Conservation (phyloP, 2,329 filamentous ascomycete species). For the Epichloe aotearoae region DNA sequence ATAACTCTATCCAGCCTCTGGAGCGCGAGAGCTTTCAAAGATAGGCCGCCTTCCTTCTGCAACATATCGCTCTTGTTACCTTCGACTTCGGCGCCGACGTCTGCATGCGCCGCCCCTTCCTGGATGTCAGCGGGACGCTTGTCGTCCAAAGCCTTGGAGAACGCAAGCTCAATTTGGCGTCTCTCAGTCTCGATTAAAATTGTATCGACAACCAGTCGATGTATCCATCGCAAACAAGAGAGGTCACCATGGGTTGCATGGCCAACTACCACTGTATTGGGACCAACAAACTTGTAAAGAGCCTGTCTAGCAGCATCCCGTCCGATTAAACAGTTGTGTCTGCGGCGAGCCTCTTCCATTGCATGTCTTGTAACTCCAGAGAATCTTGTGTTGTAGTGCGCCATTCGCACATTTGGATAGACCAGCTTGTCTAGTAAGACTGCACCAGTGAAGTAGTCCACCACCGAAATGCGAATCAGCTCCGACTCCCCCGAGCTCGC, state of each 20-base stretch:
- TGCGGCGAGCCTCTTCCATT: slow-evolving; percentile 23
- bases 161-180: slow-evolving; percentile 2
- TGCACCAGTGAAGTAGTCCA: slow-evolving; percentile 37
- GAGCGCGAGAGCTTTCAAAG: slow-evolving; percentile 25
- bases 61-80: background rate
- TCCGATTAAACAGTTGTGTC: slow-evolving; percentile 25
- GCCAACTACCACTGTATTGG: slow-evolving; percentile 33
- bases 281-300: slow-evolving; percentile 30
- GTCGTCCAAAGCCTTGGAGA: background rate
- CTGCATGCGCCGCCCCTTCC: slow-evolving; percentile 1
- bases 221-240: slow-evolving; percentile 33
- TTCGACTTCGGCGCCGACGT: background rate
- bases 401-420: slow-evolving; percentile 30
- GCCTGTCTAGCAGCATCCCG: slow-evolving; percentile 26
- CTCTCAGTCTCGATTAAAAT: slow-evolving; percentile 18
- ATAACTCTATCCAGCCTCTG: slow-evolving; percentile 26
- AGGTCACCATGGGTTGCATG: slow-evolving; percentile 32
- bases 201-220: slow-evolving; percentile 31
- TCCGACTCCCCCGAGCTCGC: slow-evolving; percentile 32
- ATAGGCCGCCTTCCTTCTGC: slow-evolving; percentile 13
- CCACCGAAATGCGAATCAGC: slow-evolving; percentile 35
- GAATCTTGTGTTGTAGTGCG: slow-evolving; percentile 34
- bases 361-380: slow-evolving; percentile 32
- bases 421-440: slow-evolving; percentile 38
- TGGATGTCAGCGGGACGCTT: slow-evolving; percentile 3